A percentile compares a stretch with the other conserved stretches of the same genome.
Evolutionary conservation across 2,329 filamentous ascomycete genomes (phyloP).

Genomic region (Phyllosticta paracitricarpa): DNA sequence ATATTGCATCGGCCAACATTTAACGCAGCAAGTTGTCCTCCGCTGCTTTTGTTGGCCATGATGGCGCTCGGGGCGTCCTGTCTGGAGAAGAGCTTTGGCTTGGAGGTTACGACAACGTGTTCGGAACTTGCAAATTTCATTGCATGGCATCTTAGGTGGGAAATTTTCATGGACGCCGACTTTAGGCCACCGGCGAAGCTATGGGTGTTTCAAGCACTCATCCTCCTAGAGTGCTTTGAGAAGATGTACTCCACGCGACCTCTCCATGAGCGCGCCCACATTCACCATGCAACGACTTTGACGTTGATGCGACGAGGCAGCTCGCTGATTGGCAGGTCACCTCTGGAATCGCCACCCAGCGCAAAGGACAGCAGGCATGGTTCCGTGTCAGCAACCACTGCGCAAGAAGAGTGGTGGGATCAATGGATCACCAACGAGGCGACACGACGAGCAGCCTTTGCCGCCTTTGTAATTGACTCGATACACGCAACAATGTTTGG

Average conservation of each 20-base stretch:
- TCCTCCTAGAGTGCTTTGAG: constrained; percentile 87
- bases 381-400: constrained; percentile 44
- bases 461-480: constrained; percentile 88
- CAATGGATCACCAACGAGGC: constrained; percentile 93
- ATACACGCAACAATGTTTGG: constrained; percentile 98
- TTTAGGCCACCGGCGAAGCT: constrained; percentile 88
- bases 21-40: constrained; percentile 74
- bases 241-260: constrained; percentile 95
- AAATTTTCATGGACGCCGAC: constrained; percentile 84
- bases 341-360: constrained; percentile 74
- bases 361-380: constrained; percentile 50
- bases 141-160: constrained; percentile 89
- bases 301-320: constrained; percentile 91
- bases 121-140: constrained; percentile 80
- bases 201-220: constrained; percentile 87
- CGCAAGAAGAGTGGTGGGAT: constrained; percentile 82
- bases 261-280: constrained; percentile 87
- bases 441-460: constrained; percentile 80
- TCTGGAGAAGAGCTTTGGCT: constrained; percentile 70
- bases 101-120: constrained; percentile 63
- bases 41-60: constrained; percentile 73
- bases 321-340: constrained; percentile 77
- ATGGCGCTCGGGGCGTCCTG: constrained; percentile 90
- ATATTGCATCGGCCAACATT: constrained; percentile 95
- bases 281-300: constrained; percentile 91